Evolutionary conservation across 306 rosid species (phyloP).

Genomic region (Canavalia ensiformis): DNA sequence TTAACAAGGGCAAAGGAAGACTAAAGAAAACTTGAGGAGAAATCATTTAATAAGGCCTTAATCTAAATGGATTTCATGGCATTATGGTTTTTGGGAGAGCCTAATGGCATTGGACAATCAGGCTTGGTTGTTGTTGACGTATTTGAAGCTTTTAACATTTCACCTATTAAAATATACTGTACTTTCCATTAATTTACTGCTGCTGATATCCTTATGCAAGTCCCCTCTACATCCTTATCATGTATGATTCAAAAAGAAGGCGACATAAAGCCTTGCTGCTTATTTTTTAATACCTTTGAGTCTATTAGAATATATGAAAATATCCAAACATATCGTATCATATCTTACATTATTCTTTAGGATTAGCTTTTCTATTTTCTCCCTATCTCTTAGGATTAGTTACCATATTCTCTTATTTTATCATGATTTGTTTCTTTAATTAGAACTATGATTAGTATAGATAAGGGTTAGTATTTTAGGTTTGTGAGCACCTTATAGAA

Average conservation of each 20-base stretch:
- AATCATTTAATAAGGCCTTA: conserved; percentile 8
- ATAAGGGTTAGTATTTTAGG: no score
- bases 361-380: no score
- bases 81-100: conserved; percentile 1
- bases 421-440: no score
- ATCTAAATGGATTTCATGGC: conserved; percentile 18
- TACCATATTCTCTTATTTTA: no score
- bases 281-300: conserved; percentile 23
- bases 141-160: conserved; percentile 33
- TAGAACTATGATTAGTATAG: no score
- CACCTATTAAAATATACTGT: conserved; percentile 12
- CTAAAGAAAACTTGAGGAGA: conserved; percentile 13
- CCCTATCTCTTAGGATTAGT: no score
- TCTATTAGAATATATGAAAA: not conserved
- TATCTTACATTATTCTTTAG: no score
- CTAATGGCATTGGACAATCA: not conserved
- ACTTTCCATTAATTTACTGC: conserved; percentile 7
- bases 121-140: conserved; percentile 37
- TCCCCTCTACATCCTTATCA: not conserved
- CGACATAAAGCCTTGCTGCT: not conserved
- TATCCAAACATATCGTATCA: no score
- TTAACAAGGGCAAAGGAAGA: conserved; percentile 28
- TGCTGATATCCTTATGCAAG: not conserved
- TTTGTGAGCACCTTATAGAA: no score
- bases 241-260: conserved; percentile 14